Base-by-base conservation (phyloP, 495 filamentous ascomycete species). In the Penicillium egyptiacum region DNA sequence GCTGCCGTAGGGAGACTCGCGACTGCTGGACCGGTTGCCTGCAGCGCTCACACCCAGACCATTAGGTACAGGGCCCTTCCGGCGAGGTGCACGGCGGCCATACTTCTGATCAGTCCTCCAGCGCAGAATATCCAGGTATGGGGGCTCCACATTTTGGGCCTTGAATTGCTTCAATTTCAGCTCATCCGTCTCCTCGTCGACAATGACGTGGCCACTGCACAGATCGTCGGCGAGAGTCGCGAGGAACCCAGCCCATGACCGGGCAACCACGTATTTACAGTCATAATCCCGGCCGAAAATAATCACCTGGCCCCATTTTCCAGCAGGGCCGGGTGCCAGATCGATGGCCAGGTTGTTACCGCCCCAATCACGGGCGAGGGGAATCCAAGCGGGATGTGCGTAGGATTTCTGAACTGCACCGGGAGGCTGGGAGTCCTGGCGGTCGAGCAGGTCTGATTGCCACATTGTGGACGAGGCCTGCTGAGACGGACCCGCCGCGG, bases 241-340 rank as follows among this genome's bases (percentile, higher is more conserved):
- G 12, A 99, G 72, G 64, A 99, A 92, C 10, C 87, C 80, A 17
- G 88, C 84, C 94, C 94, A 99, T 4, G 94, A 98, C 42, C 89
- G 86, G 28, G 94, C 88, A 54, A 99, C 81, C 23, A 99, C 93
- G 65, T 94, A 98, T 74, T 98, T 99, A 74, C 89, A 95, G 71
- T 99, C 94, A 71, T 96, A 99, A 73, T 99, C 94, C 23, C 94
- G 89, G 39, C 94, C 94, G 59, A 96, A 96, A 42, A 99, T 83
- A 62, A 99, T 96, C 47, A 99, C 83, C 66, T 99, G 94, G 45
- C 94, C 94, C 92, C 94, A 99, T 72, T 83, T 85, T 20, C 94
- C 94, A 16, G 83, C 82, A 3, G 94, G 90, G 2, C 94, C 95
- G 35, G 94, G 94, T 20, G 95, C 91, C 46, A 99, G 82, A 72